phyloP scores from a whole-genome alignment of 2,329 filamentous ascomycete genomes.

The Aspergillus neoniger region DNA sequence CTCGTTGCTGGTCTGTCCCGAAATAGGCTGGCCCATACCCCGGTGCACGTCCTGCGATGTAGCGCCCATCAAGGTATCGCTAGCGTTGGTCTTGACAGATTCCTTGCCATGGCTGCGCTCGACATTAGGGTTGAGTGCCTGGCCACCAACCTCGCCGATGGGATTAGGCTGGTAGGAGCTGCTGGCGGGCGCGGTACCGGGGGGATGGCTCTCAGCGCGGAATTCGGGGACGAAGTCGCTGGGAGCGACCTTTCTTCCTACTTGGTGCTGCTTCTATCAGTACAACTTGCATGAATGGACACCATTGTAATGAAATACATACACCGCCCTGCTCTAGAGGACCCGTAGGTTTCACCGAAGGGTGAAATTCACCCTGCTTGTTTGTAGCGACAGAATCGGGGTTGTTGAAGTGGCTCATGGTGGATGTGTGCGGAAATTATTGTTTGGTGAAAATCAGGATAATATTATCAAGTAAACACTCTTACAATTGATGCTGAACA shows the following conservation, averaged over 20 bases:
- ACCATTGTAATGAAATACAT: background rate
- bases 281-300: background rate
- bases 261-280: slow-evolving; percentile 58
- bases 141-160: slow-evolving; percentile 36
- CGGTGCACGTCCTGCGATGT: slow-evolving; percentile 57
- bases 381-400: slow-evolving; percentile 1
- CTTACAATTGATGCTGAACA: background rate
- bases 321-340: slow-evolving; percentile 8
- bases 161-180: slow-evolving; percentile 53
- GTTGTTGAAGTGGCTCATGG: slow-evolving; percentile 1
- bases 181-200: slow-evolving; percentile 63
- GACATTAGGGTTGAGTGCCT: slow-evolving; percentile 44
- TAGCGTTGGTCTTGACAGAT: slow-evolving; percentile 45
- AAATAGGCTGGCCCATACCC: slow-evolving; percentile 55
- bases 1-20: slow-evolving; percentile 53
- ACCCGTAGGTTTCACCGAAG: background rate
- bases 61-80: slow-evolving; percentile 52
- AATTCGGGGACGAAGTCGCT: slow-evolving; percentile 64
- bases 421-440: background rate
- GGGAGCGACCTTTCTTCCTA: slow-evolving; percentile 60
- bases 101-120: slow-evolving; percentile 46
- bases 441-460: background rate
- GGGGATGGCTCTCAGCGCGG: slow-evolving; percentile 59
- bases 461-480: background rate
- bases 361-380: slow-evolving; percentile 7